Percentiles rank a stretch among this genome's conserved stretches.
These are phyloP conservation scores for Trichocladium uniseriatum DNA, from an alignment of 495 filamentous ascomycete species.

Conservation along the genomic window DNA sequence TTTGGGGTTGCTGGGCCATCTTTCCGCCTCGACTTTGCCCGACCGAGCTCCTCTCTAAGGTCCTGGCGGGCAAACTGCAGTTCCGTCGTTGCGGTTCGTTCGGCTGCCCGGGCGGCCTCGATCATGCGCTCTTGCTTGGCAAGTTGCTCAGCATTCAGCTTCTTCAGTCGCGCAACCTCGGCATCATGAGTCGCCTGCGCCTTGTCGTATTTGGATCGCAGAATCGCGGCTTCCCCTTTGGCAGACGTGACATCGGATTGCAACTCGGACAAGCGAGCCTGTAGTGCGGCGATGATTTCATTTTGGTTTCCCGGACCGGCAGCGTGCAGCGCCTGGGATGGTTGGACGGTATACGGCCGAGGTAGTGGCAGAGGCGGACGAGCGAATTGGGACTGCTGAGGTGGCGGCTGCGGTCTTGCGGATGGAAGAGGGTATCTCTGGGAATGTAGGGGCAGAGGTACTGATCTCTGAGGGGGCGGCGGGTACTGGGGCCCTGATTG, in stretches of 20 bases:
- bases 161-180: conserved; percentile 37
- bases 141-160: conserved; percentile 37
- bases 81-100: conserved; percentile 39
- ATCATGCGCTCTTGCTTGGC: conserved; percentile 38
- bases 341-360: conserved; percentile 11
- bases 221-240: conserved; percentile 43
- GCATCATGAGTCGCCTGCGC: conserved; percentile 29
- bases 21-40: conserved; percentile 30
- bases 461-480: not conserved
- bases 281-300: conserved; percentile 22
- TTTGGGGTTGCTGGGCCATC: conserved; percentile 37
- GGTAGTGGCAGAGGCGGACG: conserved; percentile 11
- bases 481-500: conserved; percentile 12
- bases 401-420: conserved; percentile 7
- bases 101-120: conserved; percentile 37
- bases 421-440: conserved; percentile 11
- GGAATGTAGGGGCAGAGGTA: conserved; percentile 9
- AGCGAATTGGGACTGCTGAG: conserved; percentile 20
- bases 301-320: conserved; percentile 8
- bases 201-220: conserved; percentile 45
- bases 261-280: conserved; percentile 28
- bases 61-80: conserved; percentile 45
- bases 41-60: conserved; percentile 39
- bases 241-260: conserved; percentile 36
- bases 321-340: conserved; percentile 8